phyloP scores from a whole-genome alignment of 2,329 filamentous ascomycete species.

The Apiospora kogelbergensis region DNA sequence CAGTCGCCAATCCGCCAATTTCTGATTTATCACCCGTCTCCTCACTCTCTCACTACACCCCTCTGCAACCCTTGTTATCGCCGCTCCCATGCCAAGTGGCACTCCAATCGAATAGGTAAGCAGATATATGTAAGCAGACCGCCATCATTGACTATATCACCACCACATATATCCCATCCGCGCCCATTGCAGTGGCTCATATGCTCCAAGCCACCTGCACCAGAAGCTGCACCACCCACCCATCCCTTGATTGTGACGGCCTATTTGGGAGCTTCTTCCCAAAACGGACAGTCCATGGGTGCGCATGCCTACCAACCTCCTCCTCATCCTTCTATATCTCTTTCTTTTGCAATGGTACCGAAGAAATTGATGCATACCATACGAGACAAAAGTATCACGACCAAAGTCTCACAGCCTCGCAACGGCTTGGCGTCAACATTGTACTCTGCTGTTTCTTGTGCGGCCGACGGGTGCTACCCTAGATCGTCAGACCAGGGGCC shows the following conservation, averaged over 20 bases:
- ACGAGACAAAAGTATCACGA: background rate
- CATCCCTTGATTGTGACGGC: background rate
- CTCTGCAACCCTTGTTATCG: background rate
- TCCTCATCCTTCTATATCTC: background rate
- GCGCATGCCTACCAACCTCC: background rate
- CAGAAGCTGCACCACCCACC: background rate
- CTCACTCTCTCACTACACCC: background rate
- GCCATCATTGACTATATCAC: background rate
- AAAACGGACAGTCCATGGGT: background rate
- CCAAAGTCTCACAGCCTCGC: background rate
- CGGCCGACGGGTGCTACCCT: background rate
- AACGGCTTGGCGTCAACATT: background rate
- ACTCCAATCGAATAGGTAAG: too few relatives aligned
- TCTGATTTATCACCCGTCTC: background rate
- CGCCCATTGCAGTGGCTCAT: background rate
- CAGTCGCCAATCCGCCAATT: background rate
- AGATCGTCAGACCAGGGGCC: background rate
- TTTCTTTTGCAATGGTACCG: background rate
- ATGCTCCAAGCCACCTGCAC: background rate
- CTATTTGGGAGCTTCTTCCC: background rate
- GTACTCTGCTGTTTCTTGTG: background rate
- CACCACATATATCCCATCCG: background rate
- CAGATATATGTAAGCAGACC: background rate
- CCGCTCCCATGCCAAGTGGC: background rate
- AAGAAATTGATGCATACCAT: background rate